A percentile compares a stretch with the other conserved stretches of the same genome.
Conservation (phyloP, 1,284 basidiomycete species). For the Schizopora paradoxa region DNA sequence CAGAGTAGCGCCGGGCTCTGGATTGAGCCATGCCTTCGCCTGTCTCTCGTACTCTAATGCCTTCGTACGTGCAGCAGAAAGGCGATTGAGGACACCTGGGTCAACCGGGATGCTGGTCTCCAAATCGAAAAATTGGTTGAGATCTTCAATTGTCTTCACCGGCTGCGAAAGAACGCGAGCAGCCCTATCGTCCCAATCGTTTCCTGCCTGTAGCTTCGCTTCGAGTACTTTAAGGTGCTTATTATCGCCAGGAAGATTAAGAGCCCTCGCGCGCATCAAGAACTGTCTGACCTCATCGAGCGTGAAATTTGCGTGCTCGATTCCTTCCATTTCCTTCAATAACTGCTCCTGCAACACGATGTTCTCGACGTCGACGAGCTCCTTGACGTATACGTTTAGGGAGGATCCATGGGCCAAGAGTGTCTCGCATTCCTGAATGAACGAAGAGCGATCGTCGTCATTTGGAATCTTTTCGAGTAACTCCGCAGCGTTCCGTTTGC, state of each 20-base stretch:
- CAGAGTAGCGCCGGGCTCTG: constrained; percentile 44
- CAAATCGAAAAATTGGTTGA: constrained; percentile 60
- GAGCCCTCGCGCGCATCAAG: constrained; percentile 59
- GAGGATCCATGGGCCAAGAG: constrained; percentile 65
- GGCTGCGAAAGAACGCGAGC: constrained; percentile 56
- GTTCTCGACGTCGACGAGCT: constrained; percentile 69
- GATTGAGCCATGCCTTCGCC: constrained; percentile 61
- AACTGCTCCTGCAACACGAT: constrained; percentile 71
- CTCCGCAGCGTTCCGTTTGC: constrained; percentile 46
- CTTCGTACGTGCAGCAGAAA: constrained; percentile 54
- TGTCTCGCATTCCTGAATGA: constrained; percentile 63
- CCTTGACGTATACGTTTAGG: constrained; percentile 73
- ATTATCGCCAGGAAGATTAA: constrained; percentile 59
- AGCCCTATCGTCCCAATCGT: constrained; percentile 67
- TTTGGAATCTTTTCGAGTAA: constrained; percentile 38
- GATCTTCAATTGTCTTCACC: constrained; percentile 64
- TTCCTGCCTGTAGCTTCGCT: constrained; percentile 52
- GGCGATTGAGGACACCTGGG: constrained; percentile 49
- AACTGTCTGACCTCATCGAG: constrained; percentile 68
- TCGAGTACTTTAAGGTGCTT: constrained; percentile 54
- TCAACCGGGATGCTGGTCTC: constrained; percentile 61
- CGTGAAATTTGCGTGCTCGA: constrained; percentile 47
- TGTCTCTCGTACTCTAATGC: constrained; percentile 74
- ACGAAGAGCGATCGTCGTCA: constrained; percentile 47
- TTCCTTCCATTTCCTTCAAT: constrained; percentile 60